Evolutionary conservation across 73 alveolate genomes (phyloP).

Genomic region (Blepharisma stoltei): DNA sequence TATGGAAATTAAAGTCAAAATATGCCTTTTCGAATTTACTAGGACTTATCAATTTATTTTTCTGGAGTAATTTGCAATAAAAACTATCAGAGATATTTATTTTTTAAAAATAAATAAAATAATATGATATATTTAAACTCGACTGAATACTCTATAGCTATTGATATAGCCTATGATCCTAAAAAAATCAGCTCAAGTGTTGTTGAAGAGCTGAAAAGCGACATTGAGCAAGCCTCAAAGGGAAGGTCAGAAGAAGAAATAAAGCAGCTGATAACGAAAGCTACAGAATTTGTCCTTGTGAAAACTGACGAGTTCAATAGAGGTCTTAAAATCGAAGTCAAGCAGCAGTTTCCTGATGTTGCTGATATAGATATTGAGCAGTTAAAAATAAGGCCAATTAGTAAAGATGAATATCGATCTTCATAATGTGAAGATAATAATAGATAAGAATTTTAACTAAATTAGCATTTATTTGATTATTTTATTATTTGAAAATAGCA

Average conservation of each 20-base stretch:
- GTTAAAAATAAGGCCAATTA: not conserved
- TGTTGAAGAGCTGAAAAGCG: not conserved
- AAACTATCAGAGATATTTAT: too few species aligned
- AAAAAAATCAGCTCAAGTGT: not conserved
- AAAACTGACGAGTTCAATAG: not conserved
- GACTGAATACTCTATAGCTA: not conserved
- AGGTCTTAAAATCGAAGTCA: not conserved
- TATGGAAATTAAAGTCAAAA: not conserved
- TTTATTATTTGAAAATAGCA: too few species aligned
- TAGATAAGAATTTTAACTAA: too few species aligned
- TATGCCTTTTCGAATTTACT: too few species aligned
- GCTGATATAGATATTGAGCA: constrained; percentile 16
- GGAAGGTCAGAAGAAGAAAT: not conserved
- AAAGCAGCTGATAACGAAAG: not conserved
- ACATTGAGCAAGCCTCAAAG: not conserved
- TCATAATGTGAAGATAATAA: too few species aligned
- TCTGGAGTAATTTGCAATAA: too few species aligned
- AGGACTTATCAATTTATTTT: too few species aligned
- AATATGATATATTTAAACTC: too few species aligned
- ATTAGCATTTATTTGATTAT: too few species aligned
- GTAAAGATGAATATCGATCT: not conserved
- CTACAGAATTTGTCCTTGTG: not conserved
- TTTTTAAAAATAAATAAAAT: too few species aligned
- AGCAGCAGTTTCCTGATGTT: not conserved
- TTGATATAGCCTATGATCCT: not conserved